Evolutionary conservation across 2,329 filamentous ascomycete genomes (phyloP).

Genomic region (Dothideomycetes sp.): DNA sequence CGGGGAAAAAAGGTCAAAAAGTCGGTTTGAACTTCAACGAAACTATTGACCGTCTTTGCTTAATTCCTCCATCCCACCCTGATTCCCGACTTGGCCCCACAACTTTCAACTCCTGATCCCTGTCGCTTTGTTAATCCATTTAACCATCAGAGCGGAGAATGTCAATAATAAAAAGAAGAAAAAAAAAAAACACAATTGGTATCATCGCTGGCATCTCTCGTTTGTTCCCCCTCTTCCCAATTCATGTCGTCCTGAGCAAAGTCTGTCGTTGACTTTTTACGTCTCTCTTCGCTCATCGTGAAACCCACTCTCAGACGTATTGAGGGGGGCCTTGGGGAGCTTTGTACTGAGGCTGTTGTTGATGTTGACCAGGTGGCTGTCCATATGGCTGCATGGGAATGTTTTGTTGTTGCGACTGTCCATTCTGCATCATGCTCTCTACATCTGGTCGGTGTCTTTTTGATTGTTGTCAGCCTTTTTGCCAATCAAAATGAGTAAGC

Average conservation of each 20-base stretch:
- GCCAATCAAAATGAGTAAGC: neutral
- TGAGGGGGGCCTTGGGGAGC: slow-evolving; percentile 17
- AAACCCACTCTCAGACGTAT: slow-evolving; percentile 13
- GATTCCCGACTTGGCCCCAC: no score
- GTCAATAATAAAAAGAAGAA: no score
- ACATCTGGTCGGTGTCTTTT: slow-evolving; percentile 30
- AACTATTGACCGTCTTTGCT: slow-evolving; percentile 9
- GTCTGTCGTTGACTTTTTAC: no score
- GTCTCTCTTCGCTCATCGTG: neutral
- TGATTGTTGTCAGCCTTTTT: slow-evolving; percentile 21
- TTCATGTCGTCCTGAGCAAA: no score
- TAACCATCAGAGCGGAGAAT: no score
- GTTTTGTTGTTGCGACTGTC: slow-evolving; percentile 17
- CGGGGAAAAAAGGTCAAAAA: no score
- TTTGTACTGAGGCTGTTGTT: slow-evolving; percentile 20
- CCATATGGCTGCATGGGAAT: slow-evolving; percentile 27
- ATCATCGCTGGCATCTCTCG: no score
- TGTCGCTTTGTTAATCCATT: neutral
- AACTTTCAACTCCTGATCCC: no score
- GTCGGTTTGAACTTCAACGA: slow-evolving; percentile 8
- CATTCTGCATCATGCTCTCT: slow-evolving; percentile 27
- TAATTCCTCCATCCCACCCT: slow-evolving; percentile 5
- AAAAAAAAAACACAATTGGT: slow-evolving; percentile 8
- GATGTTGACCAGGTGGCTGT: slow-evolving; percentile 20
- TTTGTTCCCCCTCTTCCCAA: no score